Evolutionary conservation across 1,139 yeast species (phyloP).

Genomic region (Magnusiomyces starmeri): DNA sequence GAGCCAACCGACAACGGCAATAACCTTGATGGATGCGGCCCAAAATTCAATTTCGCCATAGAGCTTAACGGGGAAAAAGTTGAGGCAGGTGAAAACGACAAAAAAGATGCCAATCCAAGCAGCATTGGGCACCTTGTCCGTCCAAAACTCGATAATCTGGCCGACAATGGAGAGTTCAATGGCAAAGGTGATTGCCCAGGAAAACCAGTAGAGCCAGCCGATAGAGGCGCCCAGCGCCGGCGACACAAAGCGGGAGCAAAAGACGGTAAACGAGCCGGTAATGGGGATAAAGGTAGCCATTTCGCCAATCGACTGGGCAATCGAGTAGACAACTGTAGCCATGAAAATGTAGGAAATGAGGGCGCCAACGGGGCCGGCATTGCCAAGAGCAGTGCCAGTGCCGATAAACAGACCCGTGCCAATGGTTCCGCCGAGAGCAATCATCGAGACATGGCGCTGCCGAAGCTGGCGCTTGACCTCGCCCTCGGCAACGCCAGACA

Average conservation of each 20-base stretch:
- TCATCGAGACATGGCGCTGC: conserved; percentile 43
- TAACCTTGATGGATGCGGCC: conserved; percentile 40
- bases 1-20: conserved; percentile 55
- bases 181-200: conserved; percentile 57
- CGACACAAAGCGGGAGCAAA: conserved; percentile 52
- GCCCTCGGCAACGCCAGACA: conserved; percentile 2
- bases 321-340: conserved; percentile 47
- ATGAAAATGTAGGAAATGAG: conserved; percentile 48
- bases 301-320: conserved; percentile 56
- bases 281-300: conserved; percentile 56
- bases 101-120: conserved; percentile 27
- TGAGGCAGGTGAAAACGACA: conserved; percentile 27
- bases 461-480: conserved; percentile 35
- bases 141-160: conserved; percentile 54
- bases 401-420: conserved; percentile 55
- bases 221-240: conserved; percentile 59
- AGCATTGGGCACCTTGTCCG: conserved; percentile 45
- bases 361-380: conserved; percentile 66
- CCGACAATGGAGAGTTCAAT: conserved; percentile 56
- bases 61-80: conserved; percentile 34
- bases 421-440: conserved; percentile 47
- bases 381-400: conserved; percentile 51
- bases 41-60: conserved; percentile 34
- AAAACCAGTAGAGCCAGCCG: conserved; percentile 56
- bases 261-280: conserved; percentile 57